These are phyloP conservation scores for Anaeramoeba ignava DNA, from an alignment of 78 protist species.

Conservation along the genomic window DNA sequence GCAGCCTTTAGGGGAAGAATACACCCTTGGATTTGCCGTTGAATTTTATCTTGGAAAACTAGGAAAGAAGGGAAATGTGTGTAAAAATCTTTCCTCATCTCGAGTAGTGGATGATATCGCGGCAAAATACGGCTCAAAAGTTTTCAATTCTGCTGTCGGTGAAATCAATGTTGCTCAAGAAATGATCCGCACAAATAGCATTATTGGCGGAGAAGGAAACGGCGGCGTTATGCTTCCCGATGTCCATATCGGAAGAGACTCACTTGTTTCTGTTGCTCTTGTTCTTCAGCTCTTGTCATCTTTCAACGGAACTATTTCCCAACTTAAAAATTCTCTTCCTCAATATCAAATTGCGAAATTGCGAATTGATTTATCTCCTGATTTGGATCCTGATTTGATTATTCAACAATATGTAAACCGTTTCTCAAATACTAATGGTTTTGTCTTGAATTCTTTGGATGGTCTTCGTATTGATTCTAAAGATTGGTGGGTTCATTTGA, in stretches of 20 bases:
- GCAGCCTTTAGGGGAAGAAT: conserved; percentile 25
- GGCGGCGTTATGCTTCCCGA: conserved; percentile 45
- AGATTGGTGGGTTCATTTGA: conserved; percentile 33
- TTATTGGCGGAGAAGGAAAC: conserved; percentile 44
- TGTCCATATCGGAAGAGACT: conserved; percentile 36
- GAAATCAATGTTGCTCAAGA: conserved; percentile 28
- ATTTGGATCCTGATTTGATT: not conserved
- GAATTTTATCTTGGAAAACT: not conserved
- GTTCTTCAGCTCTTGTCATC: not conserved
- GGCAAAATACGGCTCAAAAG: conserved; percentile 4
- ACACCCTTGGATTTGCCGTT: conserved; percentile 30
- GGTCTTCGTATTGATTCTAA: conserved; percentile 5
- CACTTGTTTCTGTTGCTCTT: conserved; percentile 2
- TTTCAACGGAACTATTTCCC: not conserved
- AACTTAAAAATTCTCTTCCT: not conserved
- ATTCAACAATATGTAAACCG: not conserved
- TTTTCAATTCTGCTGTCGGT: conserved; percentile 18
- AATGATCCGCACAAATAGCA: conserved; percentile 7
- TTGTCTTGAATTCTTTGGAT: not conserved
- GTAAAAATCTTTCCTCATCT: conserved; percentile 29
- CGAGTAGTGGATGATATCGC: conserved; percentile 5
- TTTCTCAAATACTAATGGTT: not conserved
- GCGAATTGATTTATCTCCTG: not conserved
- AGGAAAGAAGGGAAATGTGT: not conserved
- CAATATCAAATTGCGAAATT: not conserved